phyloP scores from a whole-genome alignment of 768 basidiomycete genomes.

The Auriscalpium microsporum region DNA sequence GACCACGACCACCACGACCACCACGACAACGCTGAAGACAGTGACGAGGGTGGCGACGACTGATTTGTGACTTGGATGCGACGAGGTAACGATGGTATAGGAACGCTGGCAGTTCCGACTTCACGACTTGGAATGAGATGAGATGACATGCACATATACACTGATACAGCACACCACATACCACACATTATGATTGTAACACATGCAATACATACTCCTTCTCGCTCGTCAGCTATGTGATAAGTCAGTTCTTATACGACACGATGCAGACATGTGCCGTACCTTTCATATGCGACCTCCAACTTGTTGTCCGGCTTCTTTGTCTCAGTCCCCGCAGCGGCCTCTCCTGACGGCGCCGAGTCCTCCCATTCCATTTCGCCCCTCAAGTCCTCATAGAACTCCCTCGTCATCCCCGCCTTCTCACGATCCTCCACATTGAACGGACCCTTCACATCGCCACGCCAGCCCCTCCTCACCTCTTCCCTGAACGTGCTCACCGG shows the following conservation, averaged over 20 bases:
- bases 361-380: slow-evolving; percentile 40
- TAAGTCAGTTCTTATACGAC: too few relatives aligned
- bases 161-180: too few relatives aligned
- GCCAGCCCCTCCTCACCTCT: slow-evolving; percentile 62
- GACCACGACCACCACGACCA: slow-evolving; percentile 14
- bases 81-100: not conserved
- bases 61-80: slow-evolving; percentile 1
- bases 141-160: too few relatives aligned
- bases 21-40: slow-evolving; percentile 12
- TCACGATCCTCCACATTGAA: slow-evolving; percentile 70
- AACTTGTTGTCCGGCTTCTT: not conserved
- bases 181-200: too few relatives aligned
- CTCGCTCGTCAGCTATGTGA: too few relatives aligned
- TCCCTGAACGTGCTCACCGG: slow-evolving; percentile 60
- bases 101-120: not conserved
- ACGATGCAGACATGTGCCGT: too few relatives aligned
- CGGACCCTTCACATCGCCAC: slow-evolving; percentile 71
- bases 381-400: slow-evolving; percentile 63
- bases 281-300: too few relatives aligned
- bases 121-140: too few relatives aligned
- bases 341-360: not conserved
- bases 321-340: not conserved
- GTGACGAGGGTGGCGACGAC: slow-evolving; percentile 9
- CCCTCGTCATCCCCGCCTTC: slow-evolving; percentile 61
- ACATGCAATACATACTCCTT: too few relatives aligned